Evolutionary conservation across 2,329 filamentous ascomycete genomes (phyloP).

Genomic region (Orbilia javanica): DNA sequence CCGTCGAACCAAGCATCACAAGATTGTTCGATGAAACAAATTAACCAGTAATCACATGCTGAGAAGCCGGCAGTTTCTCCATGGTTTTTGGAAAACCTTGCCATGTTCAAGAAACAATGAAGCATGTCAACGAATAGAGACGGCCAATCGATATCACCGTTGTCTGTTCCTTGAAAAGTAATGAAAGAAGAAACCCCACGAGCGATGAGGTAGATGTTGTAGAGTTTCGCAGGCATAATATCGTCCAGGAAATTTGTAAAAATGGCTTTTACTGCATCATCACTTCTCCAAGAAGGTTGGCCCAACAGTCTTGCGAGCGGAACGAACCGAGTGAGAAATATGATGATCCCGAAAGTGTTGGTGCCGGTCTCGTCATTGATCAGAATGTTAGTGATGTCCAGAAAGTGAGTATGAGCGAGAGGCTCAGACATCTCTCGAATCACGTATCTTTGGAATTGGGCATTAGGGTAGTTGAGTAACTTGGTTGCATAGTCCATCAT

Average conservation of each 20-base stretch:
- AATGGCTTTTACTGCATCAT: neutral
- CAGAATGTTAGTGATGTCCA: constrained; percentile 11
- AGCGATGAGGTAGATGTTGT: constrained; percentile 21
- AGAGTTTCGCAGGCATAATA: neutral
- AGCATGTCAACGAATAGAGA: constrained; percentile 13
- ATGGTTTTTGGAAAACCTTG: constrained; percentile 11
- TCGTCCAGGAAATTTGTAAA: constrained; percentile 16
- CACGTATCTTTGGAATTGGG: constrained; percentile 25
- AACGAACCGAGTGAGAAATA: constrained; percentile 37
- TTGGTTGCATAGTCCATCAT: constrained; percentile 29
- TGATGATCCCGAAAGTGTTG: neutral
- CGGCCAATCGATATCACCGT: constrained; percentile 19
- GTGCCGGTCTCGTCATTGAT: neutral
- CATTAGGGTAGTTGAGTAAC: constrained; percentile 28
- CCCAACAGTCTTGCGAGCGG: constrained; percentile 31
- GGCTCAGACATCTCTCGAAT: constrained; percentile 32
- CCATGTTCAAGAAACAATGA: constrained; percentile 22
- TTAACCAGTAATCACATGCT: constrained; percentile 33
- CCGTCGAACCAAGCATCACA: constrained; percentile 29
- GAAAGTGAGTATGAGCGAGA: constrained; percentile 18
- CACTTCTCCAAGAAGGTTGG: constrained; percentile 3
- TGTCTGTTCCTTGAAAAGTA: neutral
- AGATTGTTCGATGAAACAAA: constrained; percentile 32
- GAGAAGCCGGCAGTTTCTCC: neutral
- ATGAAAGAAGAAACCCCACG: constrained; percentile 30